Conservation (phyloP, 495 filamentous ascomycete species). For the Hypoxylon trugodes region DNA sequence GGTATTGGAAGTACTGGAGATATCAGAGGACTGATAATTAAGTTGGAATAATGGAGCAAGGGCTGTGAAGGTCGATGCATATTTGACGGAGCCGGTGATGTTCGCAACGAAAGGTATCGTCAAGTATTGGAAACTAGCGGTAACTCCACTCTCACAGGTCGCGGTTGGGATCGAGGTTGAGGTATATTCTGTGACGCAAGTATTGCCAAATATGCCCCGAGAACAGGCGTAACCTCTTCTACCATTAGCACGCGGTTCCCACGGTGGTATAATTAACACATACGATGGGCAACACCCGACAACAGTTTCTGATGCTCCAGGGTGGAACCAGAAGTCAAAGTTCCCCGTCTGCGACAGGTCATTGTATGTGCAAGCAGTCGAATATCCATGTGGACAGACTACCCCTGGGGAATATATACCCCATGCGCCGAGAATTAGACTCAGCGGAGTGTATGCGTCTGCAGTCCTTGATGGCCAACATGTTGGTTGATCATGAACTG, state of each 20-base stretch:
- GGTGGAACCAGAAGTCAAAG: constrained; percentile 9
- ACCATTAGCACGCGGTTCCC: constrained; percentile 1
- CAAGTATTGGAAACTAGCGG: constrained; percentile 8
- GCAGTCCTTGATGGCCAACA: constrained; percentile 16
- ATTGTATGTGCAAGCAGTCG: constrained; percentile 17
- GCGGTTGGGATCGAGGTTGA: constrained; percentile 6
- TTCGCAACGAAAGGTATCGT: constrained; percentile 5
- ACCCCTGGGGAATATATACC: constrained; percentile 14
- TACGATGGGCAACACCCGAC: constrained; percentile 23
- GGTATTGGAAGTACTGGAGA: no score
- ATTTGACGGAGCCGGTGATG: background rate
- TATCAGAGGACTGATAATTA: constrained; percentile 3
- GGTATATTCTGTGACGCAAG: constrained; percentile 3
- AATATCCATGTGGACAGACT: constrained; percentile 14
- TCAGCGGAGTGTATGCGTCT: background rate
- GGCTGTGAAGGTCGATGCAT: constrained; percentile 4
- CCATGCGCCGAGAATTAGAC: constrained; percentile 4
- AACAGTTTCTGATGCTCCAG: constrained; percentile 7
- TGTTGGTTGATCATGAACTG: background rate
- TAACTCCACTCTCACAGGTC: constrained; percentile 13
- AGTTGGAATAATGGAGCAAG: constrained; percentile 19
- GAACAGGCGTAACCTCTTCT: constrained; percentile 14
- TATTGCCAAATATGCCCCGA: background rate
- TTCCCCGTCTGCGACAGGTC: constrained; percentile 4
- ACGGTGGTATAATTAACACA: background rate